Evolutionary conservation across 2,329 filamentous ascomycete species (phyloP).

Genomic region (Corinectria fuckeliana): DNA sequence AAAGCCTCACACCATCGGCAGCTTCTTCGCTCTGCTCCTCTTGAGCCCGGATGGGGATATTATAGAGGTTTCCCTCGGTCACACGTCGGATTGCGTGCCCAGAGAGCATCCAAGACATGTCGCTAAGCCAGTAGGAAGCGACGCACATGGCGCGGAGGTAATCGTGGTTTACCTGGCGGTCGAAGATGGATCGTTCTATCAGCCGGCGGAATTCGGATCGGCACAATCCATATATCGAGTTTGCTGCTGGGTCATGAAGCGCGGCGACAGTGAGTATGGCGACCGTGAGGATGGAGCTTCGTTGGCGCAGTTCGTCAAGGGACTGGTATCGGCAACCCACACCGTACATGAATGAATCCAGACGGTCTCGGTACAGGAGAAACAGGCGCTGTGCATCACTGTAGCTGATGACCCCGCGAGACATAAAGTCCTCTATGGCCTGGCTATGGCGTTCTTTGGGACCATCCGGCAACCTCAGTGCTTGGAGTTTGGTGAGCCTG

Average conservation of each 20-base stretch:
- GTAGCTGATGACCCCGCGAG: conserved; percentile 48
- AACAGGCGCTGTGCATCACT: conserved; percentile 58
- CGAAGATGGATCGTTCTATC: conserved; percentile 53
- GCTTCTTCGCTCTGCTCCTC: conserved; percentile 47
- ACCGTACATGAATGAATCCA: conserved; percentile 58
- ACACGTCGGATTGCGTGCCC: conserved; percentile 58
- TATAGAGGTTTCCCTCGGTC: conserved; percentile 51
- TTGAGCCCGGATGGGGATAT: conserved; percentile 46
- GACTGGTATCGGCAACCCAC: conserved; percentile 55
- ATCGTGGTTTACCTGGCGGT: conserved; percentile 49
- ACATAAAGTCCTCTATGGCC: conserved; percentile 40
- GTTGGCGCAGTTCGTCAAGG: conserved; percentile 58
- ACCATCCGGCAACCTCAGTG: conserved; percentile 40
- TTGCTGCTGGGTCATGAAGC: conserved; percentile 60
- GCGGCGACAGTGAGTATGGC: conserved; percentile 64
- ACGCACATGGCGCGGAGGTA: conserved; percentile 66
- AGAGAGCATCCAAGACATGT: conserved; percentile 67
- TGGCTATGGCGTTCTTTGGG: conserved; percentile 2
- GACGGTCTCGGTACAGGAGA: conserved; percentile 54
- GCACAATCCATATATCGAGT: conserved; percentile 58
- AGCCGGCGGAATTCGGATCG: conserved; percentile 61
- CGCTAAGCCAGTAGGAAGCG: conserved; percentile 67
- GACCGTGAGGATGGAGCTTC: conserved; percentile 61
- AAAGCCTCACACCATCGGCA: conserved; percentile 60
- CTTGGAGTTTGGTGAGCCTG: conserved; percentile 42